Evolutionary conservation across 805 yeast species (phyloP).

Genomic region (Cyberlindnera maritima): DNA sequence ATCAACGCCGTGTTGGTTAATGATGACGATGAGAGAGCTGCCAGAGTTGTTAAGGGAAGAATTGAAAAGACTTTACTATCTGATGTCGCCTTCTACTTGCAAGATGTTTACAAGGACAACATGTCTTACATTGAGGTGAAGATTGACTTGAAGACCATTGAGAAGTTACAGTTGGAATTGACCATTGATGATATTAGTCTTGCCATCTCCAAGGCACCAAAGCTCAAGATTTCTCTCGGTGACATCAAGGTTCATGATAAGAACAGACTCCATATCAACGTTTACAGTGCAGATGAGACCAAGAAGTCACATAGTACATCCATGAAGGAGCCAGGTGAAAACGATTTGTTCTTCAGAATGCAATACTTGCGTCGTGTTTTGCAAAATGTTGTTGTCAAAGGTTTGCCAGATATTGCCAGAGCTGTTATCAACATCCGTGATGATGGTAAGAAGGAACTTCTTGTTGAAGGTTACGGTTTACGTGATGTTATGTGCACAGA

Average conservation of each 20-base stretch:
- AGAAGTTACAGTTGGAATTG: constrained; percentile 84
- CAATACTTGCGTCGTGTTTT: constrained; percentile 84
- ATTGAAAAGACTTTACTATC: constrained; percentile 86
- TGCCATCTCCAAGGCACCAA: constrained; percentile 83
- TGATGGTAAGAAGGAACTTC: constrained; percentile 80
- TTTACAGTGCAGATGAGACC: constrained; percentile 41
- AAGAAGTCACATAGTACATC: constrained; percentile 42
- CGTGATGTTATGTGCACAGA: constrained; percentile 97
- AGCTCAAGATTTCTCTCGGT: constrained; percentile 72
- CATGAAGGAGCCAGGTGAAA: constrained; percentile 36
- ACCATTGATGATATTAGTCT: constrained; percentile 80
- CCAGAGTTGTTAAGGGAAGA: constrained; percentile 97
- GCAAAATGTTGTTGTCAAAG: constrained; percentile 89
- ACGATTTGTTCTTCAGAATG: constrained; percentile 77
- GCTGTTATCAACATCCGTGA: constrained; percentile 94
- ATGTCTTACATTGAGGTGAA: constrained; percentile 77
- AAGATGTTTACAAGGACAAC: constrained; percentile 86
- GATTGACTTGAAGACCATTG: constrained; percentile 81
- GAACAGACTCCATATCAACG: constrained; percentile 65
- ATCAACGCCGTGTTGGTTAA: constrained; percentile 92
- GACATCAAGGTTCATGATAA: constrained; percentile 69
- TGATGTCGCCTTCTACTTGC: constrained; percentile 86
- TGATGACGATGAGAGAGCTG: constrained; percentile 94
- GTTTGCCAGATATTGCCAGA: constrained; percentile 85
- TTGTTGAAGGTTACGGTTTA: constrained; percentile 97